phyloP scores from a whole-genome alignment of 306 rosid genomes.

The Comarum palustre region DNA sequence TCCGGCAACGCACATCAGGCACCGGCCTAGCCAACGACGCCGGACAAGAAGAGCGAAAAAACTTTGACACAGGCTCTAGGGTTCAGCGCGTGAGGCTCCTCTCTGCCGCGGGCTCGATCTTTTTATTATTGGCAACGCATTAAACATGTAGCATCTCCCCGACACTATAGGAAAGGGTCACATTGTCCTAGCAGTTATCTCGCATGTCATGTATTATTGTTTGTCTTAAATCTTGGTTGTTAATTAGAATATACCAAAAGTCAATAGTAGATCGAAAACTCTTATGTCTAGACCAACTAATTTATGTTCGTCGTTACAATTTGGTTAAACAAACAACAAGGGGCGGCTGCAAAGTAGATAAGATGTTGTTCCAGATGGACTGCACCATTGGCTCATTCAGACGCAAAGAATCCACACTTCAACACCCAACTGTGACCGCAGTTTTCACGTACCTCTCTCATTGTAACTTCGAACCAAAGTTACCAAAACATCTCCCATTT shows the following conservation, averaged over 20 bases:
- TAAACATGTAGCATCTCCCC: neutral
- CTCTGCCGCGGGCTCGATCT: too few relatives aligned
- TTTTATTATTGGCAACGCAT: neutral
- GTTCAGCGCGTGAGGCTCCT: too few relatives aligned
- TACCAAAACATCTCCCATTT: neutral
- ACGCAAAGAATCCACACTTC: neutral
- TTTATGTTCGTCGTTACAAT: neutral
- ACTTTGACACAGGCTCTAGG: too few relatives aligned
- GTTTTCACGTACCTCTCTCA: too few relatives aligned
- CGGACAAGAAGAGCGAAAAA: too few relatives aligned
- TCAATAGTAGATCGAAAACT: neutral
- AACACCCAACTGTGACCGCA: constrained; percentile 21
- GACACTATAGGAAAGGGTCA: neutral
- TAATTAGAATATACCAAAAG: neutral
- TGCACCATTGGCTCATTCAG: neutral
- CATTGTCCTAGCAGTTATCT: neutral
- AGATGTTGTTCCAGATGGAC: neutral
- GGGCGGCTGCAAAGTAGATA: neutral
- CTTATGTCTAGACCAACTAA: neutral
- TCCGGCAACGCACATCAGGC: too few relatives aligned
- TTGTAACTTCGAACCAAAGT: neutral
- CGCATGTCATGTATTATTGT: neutral
- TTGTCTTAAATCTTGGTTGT: neutral
- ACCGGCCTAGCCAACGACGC: too few relatives aligned
- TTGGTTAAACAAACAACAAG: neutral